Evolutionary conservation across 495 filamentous ascomycete genomes (phyloP).

Genomic region (Clavariopsis aquatica): DNA sequence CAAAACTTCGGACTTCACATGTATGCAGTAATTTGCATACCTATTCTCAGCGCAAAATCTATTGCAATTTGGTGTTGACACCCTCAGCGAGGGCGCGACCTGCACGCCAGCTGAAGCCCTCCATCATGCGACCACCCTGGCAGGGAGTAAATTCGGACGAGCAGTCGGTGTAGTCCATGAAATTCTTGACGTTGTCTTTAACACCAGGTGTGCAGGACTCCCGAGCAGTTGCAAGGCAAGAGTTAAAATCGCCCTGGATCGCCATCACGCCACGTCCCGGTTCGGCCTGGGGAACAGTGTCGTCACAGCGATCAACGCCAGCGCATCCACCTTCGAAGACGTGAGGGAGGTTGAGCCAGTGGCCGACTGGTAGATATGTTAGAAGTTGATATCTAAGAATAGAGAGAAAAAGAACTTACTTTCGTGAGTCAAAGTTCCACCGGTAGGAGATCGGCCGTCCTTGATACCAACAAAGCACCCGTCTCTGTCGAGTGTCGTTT

Average conservation of each 20-base stretch:
- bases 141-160: slow-evolving; percentile 27
- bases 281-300: slow-evolving; percentile 55
- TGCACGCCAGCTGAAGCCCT: background rate
- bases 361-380: slow-evolving; percentile 47
- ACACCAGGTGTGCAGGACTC: slow-evolving; percentile 54
- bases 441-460: background rate
- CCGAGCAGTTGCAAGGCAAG: slow-evolving; percentile 51
- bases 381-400: background rate
- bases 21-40: too few species aligned
- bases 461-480: slow-evolving; percentile 27
- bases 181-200: slow-evolving; percentile 55
- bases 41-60: too few species aligned
- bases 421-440: slow-evolving; percentile 29
- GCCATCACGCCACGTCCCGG: slow-evolving; percentile 48
- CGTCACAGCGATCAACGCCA: slow-evolving; percentile 52
- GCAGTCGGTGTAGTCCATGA: slow-evolving; percentile 37
- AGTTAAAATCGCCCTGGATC: slow-evolving; percentile 26
- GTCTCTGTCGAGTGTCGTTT: slow-evolving; percentile 21
- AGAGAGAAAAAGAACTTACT: background rate
- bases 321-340: slow-evolving; percentile 54
- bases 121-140: slow-evolving; percentile 31
- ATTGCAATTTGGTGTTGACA: background rate
- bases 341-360: slow-evolving; percentile 62
- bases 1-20: too few species aligned
- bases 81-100: slow-evolving; percentile 7